Evolutionary conservation across 768 basidiomycete genomes (phyloP), one percentile per base, ranked within the genome.

Genomic region (Xerocomellus dryophilus): DNA sequence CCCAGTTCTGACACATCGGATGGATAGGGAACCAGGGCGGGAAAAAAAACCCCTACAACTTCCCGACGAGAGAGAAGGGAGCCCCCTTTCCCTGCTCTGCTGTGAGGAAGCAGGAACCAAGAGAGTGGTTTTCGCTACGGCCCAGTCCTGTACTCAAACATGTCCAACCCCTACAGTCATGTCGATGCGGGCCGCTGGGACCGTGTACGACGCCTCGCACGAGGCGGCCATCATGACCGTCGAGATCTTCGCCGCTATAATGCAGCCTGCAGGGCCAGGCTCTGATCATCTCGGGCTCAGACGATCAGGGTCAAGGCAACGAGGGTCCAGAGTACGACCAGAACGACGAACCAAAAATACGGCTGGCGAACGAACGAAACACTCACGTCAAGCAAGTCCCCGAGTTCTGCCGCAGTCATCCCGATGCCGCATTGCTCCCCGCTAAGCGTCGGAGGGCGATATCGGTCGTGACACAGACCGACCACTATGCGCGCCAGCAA

Each of bases 361-460:
- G 29, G 25, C n/a, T 2, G 12, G 7, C 25, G 27, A 42, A 42
- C 32, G 29, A 43, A 43, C 20, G 42, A 40, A 42, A 50, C 45
- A 70, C 69, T 63, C 63, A 70, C 69, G 58, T 70, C 69, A 61
- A 70, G 56, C 9, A 72, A 9, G 14, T 70, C 62, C 23, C 70
- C 69, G 17, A 70, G 66, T 53, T 71, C 58, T 44, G 56, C 62
- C 44, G 70, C 69, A 25, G 54, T 68, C 61, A 66, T 57, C n/a
- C 60, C 61, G 31, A 53, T 21, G 1, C 62, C 61, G 8, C 56
- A 50, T 21, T 50, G 56, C 20, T 40, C 56, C 18, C 45, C 9
- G 15, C 42, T 12, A 9, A 56, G n/a, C 17, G 27, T 52, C 10
- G 50, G 53, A 7, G 57, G 45, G 2, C 43, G 58, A 48, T 61